phyloP scores from a whole-genome alignment of 345 rosid genomes.

The Citrus cavaleriei region DNA sequence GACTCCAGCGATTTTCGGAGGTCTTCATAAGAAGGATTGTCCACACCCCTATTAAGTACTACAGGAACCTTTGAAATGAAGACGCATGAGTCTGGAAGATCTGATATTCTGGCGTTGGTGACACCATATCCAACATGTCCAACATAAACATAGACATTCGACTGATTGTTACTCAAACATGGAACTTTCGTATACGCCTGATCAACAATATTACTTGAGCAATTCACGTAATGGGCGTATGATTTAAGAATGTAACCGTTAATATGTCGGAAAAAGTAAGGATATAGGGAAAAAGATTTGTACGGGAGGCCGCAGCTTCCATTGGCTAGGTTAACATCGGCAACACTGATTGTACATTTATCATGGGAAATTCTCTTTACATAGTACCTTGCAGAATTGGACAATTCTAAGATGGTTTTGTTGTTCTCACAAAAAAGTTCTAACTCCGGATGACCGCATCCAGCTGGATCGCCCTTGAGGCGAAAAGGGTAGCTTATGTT shows the following conservation, averaged over 20 bases:
- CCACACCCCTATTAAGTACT: constrained; percentile 3
- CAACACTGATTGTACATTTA: constrained; percentile 7
- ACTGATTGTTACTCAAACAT: constrained; percentile 21
- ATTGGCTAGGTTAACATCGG: constrained; percentile 31
- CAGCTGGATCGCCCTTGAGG: constrained; percentile 23
- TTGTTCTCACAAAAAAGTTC: constrained; percentile 31
- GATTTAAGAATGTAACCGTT: too few species aligned
- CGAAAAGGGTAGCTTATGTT: constrained; percentile 41
- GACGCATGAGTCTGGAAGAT: constrained; percentile 25
- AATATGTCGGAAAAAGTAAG: too few species aligned
- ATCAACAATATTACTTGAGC: constrained; percentile 16
- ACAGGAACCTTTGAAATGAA: constrained; percentile 27
- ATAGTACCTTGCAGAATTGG: constrained; percentile 16
- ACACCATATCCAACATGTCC: background rate
- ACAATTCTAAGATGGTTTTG: constrained; percentile 17
- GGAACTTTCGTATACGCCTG: constrained; percentile 14
- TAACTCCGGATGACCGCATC: constrained; percentile 23
- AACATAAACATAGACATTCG: constrained; percentile 25
- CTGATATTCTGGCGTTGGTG: background rate
- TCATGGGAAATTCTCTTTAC: constrained; percentile 28
- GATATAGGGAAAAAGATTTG: too few species aligned
- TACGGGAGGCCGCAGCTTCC: constrained; percentile 26
- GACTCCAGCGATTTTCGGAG: constrained; percentile 21
- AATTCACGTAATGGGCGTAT: constrained; percentile 22
- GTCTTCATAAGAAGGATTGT: constrained; percentile 26